These are phyloP conservation scores for Fusarium sp. DNA, from an alignment of 2,329 filamentous ascomycete genomes.

Conservation along the genomic window DNA sequence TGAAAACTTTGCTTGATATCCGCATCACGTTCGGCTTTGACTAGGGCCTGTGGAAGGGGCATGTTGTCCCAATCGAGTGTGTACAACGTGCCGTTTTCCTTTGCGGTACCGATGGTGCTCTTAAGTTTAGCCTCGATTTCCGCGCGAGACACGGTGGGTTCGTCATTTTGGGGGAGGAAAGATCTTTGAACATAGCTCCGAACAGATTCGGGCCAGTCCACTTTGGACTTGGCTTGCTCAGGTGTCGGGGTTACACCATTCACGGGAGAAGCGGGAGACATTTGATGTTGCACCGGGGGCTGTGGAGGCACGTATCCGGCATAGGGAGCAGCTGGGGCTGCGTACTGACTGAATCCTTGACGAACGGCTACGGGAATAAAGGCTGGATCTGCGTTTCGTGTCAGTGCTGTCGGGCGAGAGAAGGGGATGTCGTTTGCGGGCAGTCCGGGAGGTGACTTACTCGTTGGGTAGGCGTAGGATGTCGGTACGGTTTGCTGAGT, in stretches of 20 bases:
- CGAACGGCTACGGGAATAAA: slow-evolving; percentile 72
- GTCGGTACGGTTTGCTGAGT: slow-evolving; percentile 51
- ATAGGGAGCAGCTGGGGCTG: slow-evolving; percentile 52
- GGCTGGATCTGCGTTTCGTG: slow-evolving; percentile 59
- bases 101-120: slow-evolving; percentile 83
- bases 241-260: slow-evolving; percentile 46
- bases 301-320: slow-evolving; percentile 48
- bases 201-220: slow-evolving; percentile 85
- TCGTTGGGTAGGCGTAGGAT: slow-evolving; percentile 54
- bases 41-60: slow-evolving; percentile 86
- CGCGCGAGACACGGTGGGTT: slow-evolving; percentile 68
- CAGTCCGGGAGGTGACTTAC: slow-evolving; percentile 46
- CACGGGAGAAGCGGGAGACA: slow-evolving; percentile 41
- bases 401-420: slow-evolving; percentile 38
- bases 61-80: slow-evolving; percentile 84
- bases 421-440: not conserved
- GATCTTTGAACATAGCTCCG: slow-evolving; percentile 90
- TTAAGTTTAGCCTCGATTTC: slow-evolving; percentile 90
- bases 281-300: slow-evolving; percentile 43
- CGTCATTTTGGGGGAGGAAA: slow-evolving; percentile 79
- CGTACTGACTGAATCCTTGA: slow-evolving; percentile 66
- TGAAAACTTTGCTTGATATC: slow-evolving; percentile 54
- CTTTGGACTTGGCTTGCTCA: slow-evolving; percentile 66
- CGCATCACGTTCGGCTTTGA: slow-evolving; percentile 75
- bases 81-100: slow-evolving; percentile 77